These are phyloP conservation scores for Cordyceps farinosa DNA, from an alignment of 2,329 filamentous ascomycete genomes.

Conservation along the genomic window DNA sequence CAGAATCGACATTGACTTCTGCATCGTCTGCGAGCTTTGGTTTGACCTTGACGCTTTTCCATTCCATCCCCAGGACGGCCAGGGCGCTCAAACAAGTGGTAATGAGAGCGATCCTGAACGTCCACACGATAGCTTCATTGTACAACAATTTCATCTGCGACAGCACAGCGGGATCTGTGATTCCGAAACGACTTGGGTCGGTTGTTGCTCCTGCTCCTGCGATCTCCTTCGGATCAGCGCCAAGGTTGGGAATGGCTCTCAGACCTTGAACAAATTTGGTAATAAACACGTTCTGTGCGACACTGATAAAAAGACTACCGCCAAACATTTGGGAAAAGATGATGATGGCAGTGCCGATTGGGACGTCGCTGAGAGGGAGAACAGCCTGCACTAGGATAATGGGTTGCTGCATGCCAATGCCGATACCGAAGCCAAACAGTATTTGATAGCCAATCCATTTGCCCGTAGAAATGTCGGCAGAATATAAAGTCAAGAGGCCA, in stretches of 20 bases:
- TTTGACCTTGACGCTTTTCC: not conserved
- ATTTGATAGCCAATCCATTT: constrained; percentile 20
- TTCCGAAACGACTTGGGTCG: not conserved
- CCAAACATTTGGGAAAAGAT: not conserved
- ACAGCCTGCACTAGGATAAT: constrained; percentile 41
- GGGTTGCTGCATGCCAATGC: constrained; percentile 38
- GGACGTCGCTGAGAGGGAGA: constrained; percentile 19
- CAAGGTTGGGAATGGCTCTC: not conserved
- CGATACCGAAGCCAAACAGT: constrained; percentile 25
- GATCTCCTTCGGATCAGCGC: not conserved
- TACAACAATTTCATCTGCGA: not conserved
- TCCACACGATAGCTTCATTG: not conserved
- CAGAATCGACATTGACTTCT: not conserved
- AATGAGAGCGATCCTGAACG: not conserved
- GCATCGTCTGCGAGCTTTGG: not conserved
- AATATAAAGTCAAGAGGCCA: not conserved
- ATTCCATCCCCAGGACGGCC: not conserved
- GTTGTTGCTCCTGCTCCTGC: not conserved
- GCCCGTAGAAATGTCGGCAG: not conserved
- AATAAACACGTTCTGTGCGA: constrained; percentile 10
- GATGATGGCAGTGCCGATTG: not conserved
- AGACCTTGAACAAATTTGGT: not conserved
- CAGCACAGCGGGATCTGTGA: not conserved
- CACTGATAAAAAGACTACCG: not conserved
- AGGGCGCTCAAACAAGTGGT: not conserved